phyloP scores from a whole-genome alignment of 306 rosid genomes.

The Delonix regia region DNA sequence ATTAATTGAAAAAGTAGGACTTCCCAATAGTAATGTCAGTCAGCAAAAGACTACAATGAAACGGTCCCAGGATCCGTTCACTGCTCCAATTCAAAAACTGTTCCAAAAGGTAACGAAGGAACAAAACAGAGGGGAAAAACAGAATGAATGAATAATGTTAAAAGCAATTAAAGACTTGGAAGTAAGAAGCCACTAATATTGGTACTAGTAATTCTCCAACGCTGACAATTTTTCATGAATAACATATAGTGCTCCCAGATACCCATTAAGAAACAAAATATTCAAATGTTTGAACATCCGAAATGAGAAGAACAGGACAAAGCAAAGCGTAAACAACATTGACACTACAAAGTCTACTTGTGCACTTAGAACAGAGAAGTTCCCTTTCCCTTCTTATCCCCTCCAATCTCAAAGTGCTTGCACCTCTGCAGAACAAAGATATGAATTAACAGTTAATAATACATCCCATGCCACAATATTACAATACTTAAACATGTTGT shows the following conservation, averaged over 20 bases:
- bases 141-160: background rate
- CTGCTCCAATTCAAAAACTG: background rate
- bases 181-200: background rate
- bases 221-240: constrained; percentile 6
- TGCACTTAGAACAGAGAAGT: constrained; percentile 53
- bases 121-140: background rate
- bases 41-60: too few relatives aligned
- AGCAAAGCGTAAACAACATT: background rate
- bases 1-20: background rate
- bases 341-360: constrained; percentile 26
- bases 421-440: constrained; percentile 53
- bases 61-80: background rate
- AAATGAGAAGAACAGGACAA: background rate
- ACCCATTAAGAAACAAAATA: constrained; percentile 42
- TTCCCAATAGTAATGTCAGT: background rate
- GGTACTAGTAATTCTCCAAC: constrained; percentile 19
- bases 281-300: background rate
- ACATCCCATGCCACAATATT: background rate
- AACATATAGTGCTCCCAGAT: constrained; percentile 34
- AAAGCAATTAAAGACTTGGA: background rate
- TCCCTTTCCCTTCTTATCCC: constrained; percentile 69
- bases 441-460: background rate
- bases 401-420: constrained; percentile 69
- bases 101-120: background rate
- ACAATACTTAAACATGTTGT: background rate